A percentile compares a stretch with the other conserved stretches of the same genome.
phyloP scores from a whole-genome alignment of 805 yeast genomes.

The Teunomyces barrocoloradensis region DNA sequence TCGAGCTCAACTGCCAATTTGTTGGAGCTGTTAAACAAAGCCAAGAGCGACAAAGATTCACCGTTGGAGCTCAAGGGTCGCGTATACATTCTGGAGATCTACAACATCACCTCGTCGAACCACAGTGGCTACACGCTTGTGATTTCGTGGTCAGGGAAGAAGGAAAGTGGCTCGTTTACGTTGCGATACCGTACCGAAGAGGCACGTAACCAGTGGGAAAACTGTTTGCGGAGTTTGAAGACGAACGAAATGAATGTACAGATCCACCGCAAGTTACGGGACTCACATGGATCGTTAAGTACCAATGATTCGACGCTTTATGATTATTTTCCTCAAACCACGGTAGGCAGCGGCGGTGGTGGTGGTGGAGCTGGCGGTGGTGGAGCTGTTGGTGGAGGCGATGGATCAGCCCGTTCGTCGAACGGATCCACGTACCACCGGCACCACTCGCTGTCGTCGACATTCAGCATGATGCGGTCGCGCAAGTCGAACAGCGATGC shows the following conservation, averaged over 20 bases:
- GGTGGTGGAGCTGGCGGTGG: too few species aligned
- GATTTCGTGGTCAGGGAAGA: conserved; percentile 79
- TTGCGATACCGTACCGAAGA: conserved; percentile 84
- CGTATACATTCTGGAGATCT: conserved; percentile 68
- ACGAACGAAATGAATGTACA: conserved; percentile 40
- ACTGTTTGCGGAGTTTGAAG: conserved; percentile 53
- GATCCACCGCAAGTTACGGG: conserved; percentile 35
- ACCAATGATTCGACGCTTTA: conserved; percentile 23
- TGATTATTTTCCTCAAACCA: conserved; percentile 13
- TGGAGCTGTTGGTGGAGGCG: not conserved
- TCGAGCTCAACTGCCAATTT: conserved; percentile 35
- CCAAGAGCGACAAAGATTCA: conserved; percentile 22
- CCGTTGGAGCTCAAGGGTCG: conserved; percentile 70
- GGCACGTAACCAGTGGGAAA: conserved; percentile 76
- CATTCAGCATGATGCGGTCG: conserved; percentile 43
- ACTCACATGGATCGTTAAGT: conserved; percentile 28
- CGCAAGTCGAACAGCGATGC: conserved; percentile 18
- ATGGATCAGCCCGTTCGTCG: conserved; percentile 20
- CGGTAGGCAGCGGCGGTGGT: too few species aligned
- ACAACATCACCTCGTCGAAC: conserved; percentile 37
- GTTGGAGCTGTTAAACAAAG: conserved; percentile 32
- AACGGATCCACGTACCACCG: conserved; percentile 32
- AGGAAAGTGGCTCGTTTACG: conserved; percentile 82
- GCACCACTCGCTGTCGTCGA: conserved; percentile 42
- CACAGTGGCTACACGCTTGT: conserved; percentile 56